Evolutionary conservation across 2,329 filamentous ascomycete genomes (phyloP), one percentile per base, ranked within the genome.

Genomic region (Exophiala aquamarina): DNA sequence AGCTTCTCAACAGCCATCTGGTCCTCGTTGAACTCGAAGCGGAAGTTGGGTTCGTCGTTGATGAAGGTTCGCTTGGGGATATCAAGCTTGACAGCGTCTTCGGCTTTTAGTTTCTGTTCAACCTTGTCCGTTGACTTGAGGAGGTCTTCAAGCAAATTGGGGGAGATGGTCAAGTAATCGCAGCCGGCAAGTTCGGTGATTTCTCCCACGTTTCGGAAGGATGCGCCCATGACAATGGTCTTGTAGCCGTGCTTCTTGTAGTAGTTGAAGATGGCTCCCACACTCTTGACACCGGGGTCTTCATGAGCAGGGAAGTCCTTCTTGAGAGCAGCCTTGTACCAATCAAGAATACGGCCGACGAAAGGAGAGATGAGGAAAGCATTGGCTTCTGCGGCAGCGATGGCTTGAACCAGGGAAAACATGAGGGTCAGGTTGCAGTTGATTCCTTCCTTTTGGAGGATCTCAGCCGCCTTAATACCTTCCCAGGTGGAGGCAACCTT

Each of bases 211-310:
- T 87, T 97, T 71, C 93, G 85, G 89, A 98, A 98, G 32, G 91
- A 96, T 61, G 93, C 93, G 67, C 93, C 93, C 93, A 98, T 98
- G 75, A 98, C 93, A 64, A 97, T 96, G 72, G 93, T 98, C 65
- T 95, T 95, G 86, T 98, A 96, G 72, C 87, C 89, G 72, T 78
- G 89, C 82, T 97, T 97, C 89, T 98, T 98, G 87, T 98, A 98
- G 88, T 98, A 98, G 83, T 98, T 93, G 84, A 86, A 98, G 78
- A 98, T 98, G 72, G 65, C 69, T 81, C 92, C 81, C 67, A 98
- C 93, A 59, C 87, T 92, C 77, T 89, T 82, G 73, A 98, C 93
- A 79, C 93, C 93, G 48, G 93, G 93, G 79, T 98, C 93, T 71
- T 95, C 88, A 73, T 87, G 77, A 71, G 89, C 82, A 69, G 78